These are phyloP conservation scores for Quercus glauca DNA, from an alignment of 306 rosid genomes.

Conservation along the genomic window DNA sequence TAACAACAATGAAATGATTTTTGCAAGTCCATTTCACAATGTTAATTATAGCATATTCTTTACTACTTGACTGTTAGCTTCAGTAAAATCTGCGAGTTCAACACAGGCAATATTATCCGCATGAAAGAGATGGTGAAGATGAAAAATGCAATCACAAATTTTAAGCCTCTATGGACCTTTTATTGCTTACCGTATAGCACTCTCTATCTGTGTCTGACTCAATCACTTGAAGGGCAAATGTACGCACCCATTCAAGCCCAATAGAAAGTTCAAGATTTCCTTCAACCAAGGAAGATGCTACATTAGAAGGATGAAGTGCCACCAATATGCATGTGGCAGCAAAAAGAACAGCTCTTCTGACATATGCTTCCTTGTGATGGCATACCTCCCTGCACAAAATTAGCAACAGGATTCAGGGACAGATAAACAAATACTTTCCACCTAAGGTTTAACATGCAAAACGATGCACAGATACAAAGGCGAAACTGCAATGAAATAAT, in stretches of 20 bases:
- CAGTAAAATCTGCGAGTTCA: background rate
- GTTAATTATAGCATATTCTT: background rate
- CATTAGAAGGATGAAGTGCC: constrained; percentile 70
- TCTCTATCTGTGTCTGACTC: constrained; percentile 87
- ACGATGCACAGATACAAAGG: constrained; percentile 1
- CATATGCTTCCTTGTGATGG: constrained; percentile 88
- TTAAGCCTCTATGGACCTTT: constrained; percentile 20
- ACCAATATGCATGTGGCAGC: constrained; percentile 78
- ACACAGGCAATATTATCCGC: background rate
- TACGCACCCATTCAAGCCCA: constrained; percentile 96
- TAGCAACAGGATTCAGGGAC: constrained; percentile 13
- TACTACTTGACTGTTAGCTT: background rate
- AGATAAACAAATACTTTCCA: constrained; percentile 7
- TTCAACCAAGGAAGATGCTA: constrained; percentile 71
- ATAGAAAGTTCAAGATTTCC: constrained; percentile 63
- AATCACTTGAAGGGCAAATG: constrained; percentile 69
- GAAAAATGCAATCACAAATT: constrained; percentile 13
- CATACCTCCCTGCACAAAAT: constrained; percentile 64
- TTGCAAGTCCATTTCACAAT: background rate
- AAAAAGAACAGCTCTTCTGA: constrained; percentile 82
- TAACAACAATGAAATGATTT: background rate
- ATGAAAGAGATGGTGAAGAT: constrained; percentile 8
- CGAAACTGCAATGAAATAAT: constrained; percentile 4
- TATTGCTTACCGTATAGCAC: constrained; percentile 72
- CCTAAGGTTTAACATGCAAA: background rate